A percentile compares a stretch with the other conserved stretches of the same genome.
Conservation (phyloP, 2,329 filamentous ascomycete species). For the Leptographium procerum region DNA sequence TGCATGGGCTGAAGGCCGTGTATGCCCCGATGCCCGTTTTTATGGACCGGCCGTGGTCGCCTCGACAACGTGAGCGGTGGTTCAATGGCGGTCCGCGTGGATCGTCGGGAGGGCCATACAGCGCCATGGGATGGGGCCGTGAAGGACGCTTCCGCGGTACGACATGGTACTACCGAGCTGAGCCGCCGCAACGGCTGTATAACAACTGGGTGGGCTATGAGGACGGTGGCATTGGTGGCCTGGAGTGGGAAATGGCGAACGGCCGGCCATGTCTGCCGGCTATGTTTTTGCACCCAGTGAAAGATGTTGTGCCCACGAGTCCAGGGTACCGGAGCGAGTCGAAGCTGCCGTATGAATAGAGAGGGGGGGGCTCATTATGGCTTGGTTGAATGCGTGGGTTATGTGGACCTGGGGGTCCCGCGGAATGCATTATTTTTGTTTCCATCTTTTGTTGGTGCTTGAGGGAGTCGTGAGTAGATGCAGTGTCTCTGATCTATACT, state of each 20-base stretch:
- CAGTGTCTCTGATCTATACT: no score
- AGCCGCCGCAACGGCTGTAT: constrained; percentile 45
- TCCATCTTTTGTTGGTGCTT: no score
- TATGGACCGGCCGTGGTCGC: constrained; percentile 62
- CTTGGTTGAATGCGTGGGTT: no score
- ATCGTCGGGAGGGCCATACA: constrained; percentile 37
- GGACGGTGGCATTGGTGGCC: constrained; percentile 42
- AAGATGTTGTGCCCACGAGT: constrained; percentile 41
- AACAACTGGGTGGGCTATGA: constrained; percentile 53
- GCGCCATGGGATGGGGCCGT: constrained; percentile 47
- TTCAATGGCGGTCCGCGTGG: constrained; percentile 48
- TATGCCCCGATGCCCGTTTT: constrained; percentile 70
- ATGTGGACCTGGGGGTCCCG: no score
- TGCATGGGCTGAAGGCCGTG: constrained; percentile 70
- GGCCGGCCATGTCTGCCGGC: constrained; percentile 48
- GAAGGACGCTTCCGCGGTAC: constrained; percentile 46
- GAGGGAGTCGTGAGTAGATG: no score
- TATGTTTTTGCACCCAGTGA: constrained; percentile 48
- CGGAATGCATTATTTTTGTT: no score
- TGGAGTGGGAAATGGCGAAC: constrained; percentile 42
- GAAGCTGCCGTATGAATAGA: constrained; percentile 22
- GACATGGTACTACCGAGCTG: constrained; percentile 51
- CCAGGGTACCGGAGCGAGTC: constrained; percentile 31
- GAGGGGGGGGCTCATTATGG: no score
- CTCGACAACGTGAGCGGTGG: constrained; percentile 41